These are phyloP conservation scores for Carex parvula DNA, from an alignment of 176 grass and related monocot genomes.

Conservation along the genomic window DNA sequence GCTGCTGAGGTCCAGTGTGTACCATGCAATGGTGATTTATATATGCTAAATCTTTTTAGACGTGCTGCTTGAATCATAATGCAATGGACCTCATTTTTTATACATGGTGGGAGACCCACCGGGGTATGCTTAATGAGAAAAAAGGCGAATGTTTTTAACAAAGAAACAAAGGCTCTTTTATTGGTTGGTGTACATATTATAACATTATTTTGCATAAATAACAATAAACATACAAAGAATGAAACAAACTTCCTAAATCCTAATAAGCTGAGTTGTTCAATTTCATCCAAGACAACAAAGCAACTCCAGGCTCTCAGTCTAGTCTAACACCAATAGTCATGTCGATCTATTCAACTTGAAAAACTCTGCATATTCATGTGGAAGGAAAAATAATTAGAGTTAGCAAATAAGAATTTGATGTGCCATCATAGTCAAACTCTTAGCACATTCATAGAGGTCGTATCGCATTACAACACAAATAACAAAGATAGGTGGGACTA, in stretches of 20 bases:
- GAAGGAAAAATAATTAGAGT: background rate
- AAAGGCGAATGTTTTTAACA: background rate
- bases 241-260: background rate
- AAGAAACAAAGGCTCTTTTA: conserved; percentile 16
- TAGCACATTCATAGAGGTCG: background rate
- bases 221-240: conserved; percentile 6
- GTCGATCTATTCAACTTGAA: conserved; percentile 6
- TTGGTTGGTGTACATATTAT: background rate
- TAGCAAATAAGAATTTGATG: background rate
- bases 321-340: background rate
- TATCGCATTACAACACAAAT: background rate
- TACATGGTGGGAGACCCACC: background rate
- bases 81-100: background rate
- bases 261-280: background rate
- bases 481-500: background rate
- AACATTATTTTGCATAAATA: background rate
- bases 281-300: background rate
- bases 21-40: background rate
- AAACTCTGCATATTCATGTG: conserved; percentile 18
- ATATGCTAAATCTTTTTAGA: background rate
- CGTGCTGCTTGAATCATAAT: background rate
- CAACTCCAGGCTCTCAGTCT: background rate
- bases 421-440: background rate
- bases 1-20: background rate
- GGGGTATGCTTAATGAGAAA: background rate